Base-by-base conservation (phyloP, 2,329 filamentous ascomycete species). In the Zasmidium angulare region DNA sequence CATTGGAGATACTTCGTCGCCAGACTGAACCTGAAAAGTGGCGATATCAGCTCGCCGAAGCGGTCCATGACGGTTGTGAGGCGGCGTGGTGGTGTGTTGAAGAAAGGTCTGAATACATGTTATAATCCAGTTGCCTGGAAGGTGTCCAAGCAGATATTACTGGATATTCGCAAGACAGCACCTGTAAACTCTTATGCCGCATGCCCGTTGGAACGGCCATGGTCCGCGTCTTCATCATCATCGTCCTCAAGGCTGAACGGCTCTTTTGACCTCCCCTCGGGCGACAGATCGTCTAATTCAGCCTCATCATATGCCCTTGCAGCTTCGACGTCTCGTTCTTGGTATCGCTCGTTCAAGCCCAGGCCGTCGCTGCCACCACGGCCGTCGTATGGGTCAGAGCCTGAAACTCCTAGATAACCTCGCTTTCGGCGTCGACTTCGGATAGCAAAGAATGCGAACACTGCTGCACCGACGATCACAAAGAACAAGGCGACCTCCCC, bases 401-500 rank as follows among this genome's bases (percentile, higher is more conserved):
- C 68, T 55, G 71, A 68, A 46, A 81, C 69, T 26, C 79, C 75
- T 40, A 74, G 74, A 65, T 83, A 82, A 31, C 79, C 79, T 51
- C 72, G 73, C 48, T 75, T 70, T 23, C 76, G 72, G 55, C 80
- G 78, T 46, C 85, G 80, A 62, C 79, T 81, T 53, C 83, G 80
- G 80, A 82, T 86, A 63, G 87, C 79, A 66, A 86, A 84, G 70
- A 86, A 89, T n/a, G 88, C 90, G 88, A 91, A 96, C 12, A 84
- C 78, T 3, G 77, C 79, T 1, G 89, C 90, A 1, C 86, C 87
- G 60, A 95, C 84, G 53, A 88, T 80, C 19, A 96, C 90, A 51
- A 97, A 85, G 17, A 93, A 86, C 1, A 97, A 82, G 1, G 92
- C 91, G 6, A 93, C 85, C 76, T 96, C 91, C 53, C 93, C 92